A percentile compares a stretch with the other conserved stretches of the same genome.
Conservation (phyloP, 257 asterid genomes). For the Eustoma russellianum region DNA sequence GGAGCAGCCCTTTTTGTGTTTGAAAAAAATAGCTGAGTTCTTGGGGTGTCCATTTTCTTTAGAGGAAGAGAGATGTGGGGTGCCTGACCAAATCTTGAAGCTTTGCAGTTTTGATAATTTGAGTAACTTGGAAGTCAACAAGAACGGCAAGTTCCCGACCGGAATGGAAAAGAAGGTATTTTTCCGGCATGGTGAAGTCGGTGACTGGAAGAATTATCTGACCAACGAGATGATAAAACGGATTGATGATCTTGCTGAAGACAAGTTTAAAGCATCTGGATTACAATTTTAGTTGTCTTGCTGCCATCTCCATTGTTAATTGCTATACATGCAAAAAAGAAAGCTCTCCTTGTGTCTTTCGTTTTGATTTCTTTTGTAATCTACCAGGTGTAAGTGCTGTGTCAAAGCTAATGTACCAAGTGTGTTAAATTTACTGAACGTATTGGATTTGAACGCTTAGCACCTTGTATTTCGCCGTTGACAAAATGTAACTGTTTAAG, state of each 20-base stretch:
- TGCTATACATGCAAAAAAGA: no score
- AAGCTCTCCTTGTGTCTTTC: no score
- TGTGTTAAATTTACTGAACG: no score
- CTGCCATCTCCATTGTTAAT: no score
- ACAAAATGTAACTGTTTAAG: no score
- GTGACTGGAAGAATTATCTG: conserved; percentile 10
- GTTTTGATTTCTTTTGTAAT: no score
- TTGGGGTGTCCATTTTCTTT: conserved; percentile 1
- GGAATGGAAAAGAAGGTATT: conserved; percentile 1
- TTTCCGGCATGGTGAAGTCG: conserved; percentile 4
- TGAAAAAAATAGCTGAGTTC: conserved; percentile 3
- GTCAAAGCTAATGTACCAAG: no score
- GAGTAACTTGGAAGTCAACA: conserved; percentile 12
- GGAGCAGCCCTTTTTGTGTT: neutral
- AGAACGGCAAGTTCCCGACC: neutral
- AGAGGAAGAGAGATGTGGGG: neutral
- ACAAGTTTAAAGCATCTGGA: neutral
- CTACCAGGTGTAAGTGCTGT: no score
- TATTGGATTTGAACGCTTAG: no score
- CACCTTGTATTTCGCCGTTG: no score
- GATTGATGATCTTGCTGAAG: neutral
- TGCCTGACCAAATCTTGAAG: conserved; percentile 4
- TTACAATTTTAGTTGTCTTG: neutral
- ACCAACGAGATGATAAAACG: neutral
- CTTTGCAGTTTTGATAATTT: conserved; percentile 10